Base-by-base conservation (phyloP, 805 yeast genomes). In the Dipodascus albidus region DNA sequence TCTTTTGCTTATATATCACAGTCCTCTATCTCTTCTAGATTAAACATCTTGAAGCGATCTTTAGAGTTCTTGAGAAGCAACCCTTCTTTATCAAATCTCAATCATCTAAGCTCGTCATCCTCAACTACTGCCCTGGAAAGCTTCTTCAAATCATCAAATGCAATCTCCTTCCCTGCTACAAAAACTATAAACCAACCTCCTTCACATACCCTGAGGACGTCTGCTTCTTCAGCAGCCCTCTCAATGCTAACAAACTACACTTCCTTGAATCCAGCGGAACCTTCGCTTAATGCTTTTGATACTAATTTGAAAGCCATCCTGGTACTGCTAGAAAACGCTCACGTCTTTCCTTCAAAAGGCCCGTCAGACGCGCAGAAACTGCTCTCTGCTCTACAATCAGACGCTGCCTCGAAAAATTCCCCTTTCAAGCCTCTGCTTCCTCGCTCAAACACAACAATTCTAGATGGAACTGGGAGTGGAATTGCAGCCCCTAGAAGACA, bases 1-100 rank as follows among this genome's bases (percentile, higher is more conserved):
- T 86, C 95, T 0, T 87, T 87, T 64, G 87, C 93, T 2, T 86
- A 85, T 52, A 69, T 87, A 53, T 82, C 91, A 1, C 93, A 90
- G 8, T 85, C 85, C 63, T 83, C 95, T 1, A 67, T 87, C 53
- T 87, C 93, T 0, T 77, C 86, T 50, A 72, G 96, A 53, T 68
- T 87, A 56, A 82, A 82, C 53, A 89, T 86, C 15, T 70, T 87
- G 60, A 85, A 47, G 22, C 49, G 49, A 3, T 47, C 49, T 21
- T 22, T 47, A 47, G 49, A 47, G 31, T 47, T 47, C 27, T 17
- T 47, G 31, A 47, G 49, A 47, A 23, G 31, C 27, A 47, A 47
- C 52, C 89, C 90, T 0, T 75, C 72, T n/a, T 27, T 47, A 9
- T 22, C 49, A 22, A 47, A 47, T 47, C 19, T 23, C 3, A 22